These are phyloP conservation scores for Hyphodiscus sp. DNA, from an alignment of 2,329 filamentous ascomycete genomes.

Conservation along the genomic window DNA sequence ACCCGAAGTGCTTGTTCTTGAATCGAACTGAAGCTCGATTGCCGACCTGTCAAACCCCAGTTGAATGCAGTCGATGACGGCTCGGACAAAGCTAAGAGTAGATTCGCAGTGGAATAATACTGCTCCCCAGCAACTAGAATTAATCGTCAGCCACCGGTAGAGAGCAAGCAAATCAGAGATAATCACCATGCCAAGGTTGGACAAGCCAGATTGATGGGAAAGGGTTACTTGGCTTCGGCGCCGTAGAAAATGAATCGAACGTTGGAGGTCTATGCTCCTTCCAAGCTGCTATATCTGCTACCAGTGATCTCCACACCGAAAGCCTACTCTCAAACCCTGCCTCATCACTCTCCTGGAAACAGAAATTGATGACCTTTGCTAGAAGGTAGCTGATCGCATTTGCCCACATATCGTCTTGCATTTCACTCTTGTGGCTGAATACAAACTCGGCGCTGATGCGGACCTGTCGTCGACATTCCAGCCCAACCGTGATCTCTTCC, in stretches of 20 bases:
- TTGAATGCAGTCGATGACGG: background rate
- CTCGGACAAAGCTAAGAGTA: constrained; percentile 10
- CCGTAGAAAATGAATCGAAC: constrained; percentile 31
- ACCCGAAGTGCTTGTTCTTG: constrained; percentile 35
- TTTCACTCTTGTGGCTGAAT: constrained; percentile 33
- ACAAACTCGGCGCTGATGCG: constrained; percentile 22
- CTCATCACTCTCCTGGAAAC: constrained; percentile 21
- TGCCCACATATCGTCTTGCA: constrained; percentile 31
- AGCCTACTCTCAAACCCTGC: constrained; percentile 14
- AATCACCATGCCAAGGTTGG: constrained; percentile 37
- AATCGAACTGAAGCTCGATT: constrained; percentile 11
- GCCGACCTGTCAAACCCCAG: constrained; percentile 7
- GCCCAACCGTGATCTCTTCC: constrained; percentile 48
- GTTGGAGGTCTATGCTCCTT: constrained; percentile 26
- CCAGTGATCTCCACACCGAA: constrained; percentile 19
- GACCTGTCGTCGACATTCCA: constrained; percentile 21
- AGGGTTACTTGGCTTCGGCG: constrained; percentile 6
- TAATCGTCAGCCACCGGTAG: background rate
- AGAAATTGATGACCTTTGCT: constrained; percentile 37
- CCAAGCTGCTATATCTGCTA: constrained; percentile 26
- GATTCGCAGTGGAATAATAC: constrained; percentile 34
- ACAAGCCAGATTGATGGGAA: constrained; percentile 38
- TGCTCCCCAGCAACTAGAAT: constrained; percentile 36
- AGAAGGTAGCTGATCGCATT: constrained; percentile 38
- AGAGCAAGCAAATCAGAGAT: background rate